Evolutionary conservation across 371 early-diverging fungal genomes (phyloP), one percentile per base, ranked within the genome.

Genomic region (Mucor velutinosus): DNA sequence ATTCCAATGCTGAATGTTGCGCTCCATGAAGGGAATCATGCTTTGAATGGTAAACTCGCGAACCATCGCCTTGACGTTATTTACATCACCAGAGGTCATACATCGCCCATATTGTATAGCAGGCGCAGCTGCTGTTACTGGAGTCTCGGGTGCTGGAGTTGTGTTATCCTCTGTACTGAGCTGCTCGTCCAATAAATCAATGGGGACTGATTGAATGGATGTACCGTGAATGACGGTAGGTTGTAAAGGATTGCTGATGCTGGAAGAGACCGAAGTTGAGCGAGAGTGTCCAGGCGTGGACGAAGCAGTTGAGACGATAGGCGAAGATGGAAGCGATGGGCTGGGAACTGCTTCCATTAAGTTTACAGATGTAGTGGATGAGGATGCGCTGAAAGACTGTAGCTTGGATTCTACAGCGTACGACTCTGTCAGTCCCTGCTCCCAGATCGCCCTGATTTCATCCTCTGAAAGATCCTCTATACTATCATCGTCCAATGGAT

Each of bases 1-100:
- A 75, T 95, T 95, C 90, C 95, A 93, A 56, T 87, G 86, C 33
- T 92, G 91, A 60, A 97, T 89, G 62, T 87, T 90, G 23, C 94
- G 83, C 70, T 97, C 94, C 97, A 97, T 95, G 67, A 89, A 92
- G 2, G 96, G 96, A 3, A 98, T 72, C 53, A 97, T 72, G 63
- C 91, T 88, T 57, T 93, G 92, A 2, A 86, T 79, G 32, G 91
- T 79, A 76, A 96, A 82, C 58, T 90, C 89, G 53, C 82, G 71
- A 1, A 89, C 73, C 74, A 91, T 87, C 1, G 69, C 64, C 23
- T 83, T 80, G n/a, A 89, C 71, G 0, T 78, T 81, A 12, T 66
- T 65, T 11, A 92, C 73, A 70, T 93, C 89, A 0, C 82, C 83
- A 1, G 72, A 63, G 21, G 84, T 83, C 57, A 92, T 61, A 41